Evolutionary conservation across 2,329 filamentous ascomycete species (phyloP), one percentile per base, ranked within the genome.

Genomic region (Nigrospora sphaerica): DNA sequence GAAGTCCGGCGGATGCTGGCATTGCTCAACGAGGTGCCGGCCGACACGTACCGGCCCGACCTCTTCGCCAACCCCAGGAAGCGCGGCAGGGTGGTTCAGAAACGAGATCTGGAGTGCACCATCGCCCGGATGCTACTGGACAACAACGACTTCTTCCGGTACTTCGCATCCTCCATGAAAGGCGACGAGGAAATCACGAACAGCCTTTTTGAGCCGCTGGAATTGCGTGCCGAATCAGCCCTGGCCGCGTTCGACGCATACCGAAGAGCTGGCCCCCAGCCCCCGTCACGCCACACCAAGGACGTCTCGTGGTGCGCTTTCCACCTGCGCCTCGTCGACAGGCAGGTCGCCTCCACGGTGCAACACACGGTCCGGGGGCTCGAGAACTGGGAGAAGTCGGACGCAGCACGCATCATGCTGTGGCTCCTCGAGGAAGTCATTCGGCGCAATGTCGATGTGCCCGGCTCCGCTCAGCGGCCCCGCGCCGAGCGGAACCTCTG

Each of bases 121-220:
- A 57, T 81, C 13, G 72, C 76, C 50, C 71, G 71, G 44, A 76
- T 80, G 62, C 65, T 80, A 14, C 62, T 79, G 18, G 67, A 71
- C 50, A 78, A 78, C 53, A 67, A 76, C 56, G 69, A 73, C 36
- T 72, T 80, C 61, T 77, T 80, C 56, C 64, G 73, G 44, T 73
- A 77, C 61, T 74, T 80, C 48, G 65, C 71, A 39, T 67, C 68
- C 14, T 62, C 69, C 10, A 66, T 73, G 45, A 62, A 63, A n/a
- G 65, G 74, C 3, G 59, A 63, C 40, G 72, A 74, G 47, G 62
- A 31, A 31, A 16, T 63, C 19, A 62, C 72, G 32, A 68, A 68
- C 36, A 70, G 75, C 49, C 66, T 66, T 4, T 78, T 78, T 48
- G 66, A 70, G 42, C 69, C 67, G 40, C 69, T 78, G 16, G 65